Evolutionary conservation across 1,284 basidiomycete genomes (phyloP), one percentile per base, ranked within the genome.

Genomic region (Malassezia nana): DNA sequence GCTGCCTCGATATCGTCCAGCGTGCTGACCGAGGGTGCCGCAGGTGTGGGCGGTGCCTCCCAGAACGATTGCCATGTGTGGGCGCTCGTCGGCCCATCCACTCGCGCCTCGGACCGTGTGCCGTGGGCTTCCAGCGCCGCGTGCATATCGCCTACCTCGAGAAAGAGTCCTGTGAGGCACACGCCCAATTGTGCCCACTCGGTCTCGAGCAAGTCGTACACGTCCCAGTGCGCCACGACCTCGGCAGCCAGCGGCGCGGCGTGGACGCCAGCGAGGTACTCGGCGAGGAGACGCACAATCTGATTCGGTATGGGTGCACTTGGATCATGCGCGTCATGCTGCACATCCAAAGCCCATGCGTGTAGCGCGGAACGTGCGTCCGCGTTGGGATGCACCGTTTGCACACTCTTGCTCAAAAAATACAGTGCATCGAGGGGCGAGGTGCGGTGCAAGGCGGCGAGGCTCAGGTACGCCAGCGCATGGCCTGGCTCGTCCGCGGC

Each of bases 141-240:
- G 9, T 78, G 79, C 1, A 82, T 78, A 16, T 82, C 79, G 24
- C 89, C 89, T 63, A 89, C 95, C 75, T 95, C 89, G 63, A 94
- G 78, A 10, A 94, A 73, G 0, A 86, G 81, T 5, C 81, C 79
- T n/a, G 92, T 79, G 69, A 16, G 15, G 25, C 44, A 90, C 84
- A 56, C 78, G 0, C 82, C 90, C 86, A 96, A 91, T 84, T 92
- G 89, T 64, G 88, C 85, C 92, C 92, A 98, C 58, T 89, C 86
- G 20, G 85, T 82, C 70, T 89, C 88, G 48, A 87, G 82, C 20
- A 47, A 40, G n/a, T 18, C 15, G 24, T 29, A 13, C n/a, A n/a
- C n/a, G n/a, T n/a, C n/a, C n/a, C n/a, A n/a, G n/a, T n/a, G n/a
- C n/a, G n/a, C n/a, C n/a, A n/a, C n/a, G n/a, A 8, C 55, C 53